Base-by-base conservation (phyloP, 148 eudicot species). In the Vaccinium corymbosum region DNA sequence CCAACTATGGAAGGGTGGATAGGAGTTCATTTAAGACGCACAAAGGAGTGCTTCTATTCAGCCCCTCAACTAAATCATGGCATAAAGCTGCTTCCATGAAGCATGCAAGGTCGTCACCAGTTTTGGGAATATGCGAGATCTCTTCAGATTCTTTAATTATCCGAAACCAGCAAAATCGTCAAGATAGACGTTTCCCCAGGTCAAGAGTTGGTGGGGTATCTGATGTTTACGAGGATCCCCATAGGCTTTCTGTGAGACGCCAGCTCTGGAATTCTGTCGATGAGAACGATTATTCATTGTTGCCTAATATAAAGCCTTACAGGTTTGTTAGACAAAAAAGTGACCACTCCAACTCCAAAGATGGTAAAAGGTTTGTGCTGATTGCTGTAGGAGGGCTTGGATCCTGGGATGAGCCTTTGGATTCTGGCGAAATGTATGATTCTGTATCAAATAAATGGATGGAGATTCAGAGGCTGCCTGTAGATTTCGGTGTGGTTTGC, bases 151-250 rank as follows among this genome's bases (percentile, higher is more conserved):
- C 85, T 87, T 88, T 89, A 1, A 82, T 92, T 78, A 77, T 85
- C 3, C 93, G 87, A 77, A 87, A 83, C 86, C 97, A 92, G 64
- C 90, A 90, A 74, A 89, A 68, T 80, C 93, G 95, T 62, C 91
- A 88, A 81, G 99, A 97, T 51, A 89, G 93, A 83, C 97, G 92
- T 64, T 88, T 92, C 71, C 84, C 86, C 52, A 84, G 97, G 86
- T 88, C 98, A 56, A 85, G 99, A 79, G 85, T 88, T 51, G 98
- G 94, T 51, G 99, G 98, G 48, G 91, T 90, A 72, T 95, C 95
- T 0, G 98, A 97, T 85, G 97, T 97, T 59, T 97, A 94, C 68
- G 98, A 93, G 89, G 99, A 97, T 89, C 99, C 99, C 53, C 98
- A 95, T 83, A 90, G 98, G 70, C 93, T 97, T 10, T 97, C 99